These are phyloP conservation scores for Pelargonium myrrhifolium DNA, from an alignment of 441 rosid genomes.

Conservation along the genomic window DNA sequence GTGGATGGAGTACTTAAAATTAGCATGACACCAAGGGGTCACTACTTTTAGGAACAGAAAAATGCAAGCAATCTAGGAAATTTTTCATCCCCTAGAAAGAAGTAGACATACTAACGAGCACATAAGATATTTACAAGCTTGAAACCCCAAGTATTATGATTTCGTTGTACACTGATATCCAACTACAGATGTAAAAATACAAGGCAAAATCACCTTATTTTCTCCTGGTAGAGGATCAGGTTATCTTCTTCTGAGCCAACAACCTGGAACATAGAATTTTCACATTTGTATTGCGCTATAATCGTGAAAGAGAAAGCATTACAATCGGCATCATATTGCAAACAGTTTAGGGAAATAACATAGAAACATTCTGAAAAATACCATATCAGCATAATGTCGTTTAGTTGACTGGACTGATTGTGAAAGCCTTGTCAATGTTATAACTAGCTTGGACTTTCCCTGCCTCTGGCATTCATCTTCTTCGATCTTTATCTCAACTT, in stretches of 20 bases:
- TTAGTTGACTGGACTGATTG: slow-evolving; percentile 49
- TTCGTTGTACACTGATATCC: slow-evolving; percentile 5
- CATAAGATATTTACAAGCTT: no score
- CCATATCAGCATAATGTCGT: slow-evolving; percentile 92
- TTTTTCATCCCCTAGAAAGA: not conserved
- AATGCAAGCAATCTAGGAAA: not conserved
- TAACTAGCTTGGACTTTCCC: slow-evolving; percentile 47
- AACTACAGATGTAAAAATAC: slow-evolving; percentile 12
- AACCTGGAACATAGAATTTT: slow-evolving; percentile 44
- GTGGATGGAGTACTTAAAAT: slow-evolving; percentile 14
- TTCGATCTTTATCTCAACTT: slow-evolving; percentile 55
- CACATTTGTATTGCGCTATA: slow-evolving; percentile 11
- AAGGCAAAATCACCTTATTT: slow-evolving; percentile 58
- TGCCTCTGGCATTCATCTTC: slow-evolving; percentile 53
- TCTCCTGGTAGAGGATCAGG: slow-evolving; percentile 74
- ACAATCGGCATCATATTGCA: not conserved
- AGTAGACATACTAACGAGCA: slow-evolving; percentile 14
- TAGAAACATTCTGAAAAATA: slow-evolving; percentile 18
- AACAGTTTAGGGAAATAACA: slow-evolving; percentile 6
- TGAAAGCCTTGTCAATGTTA: slow-evolving; percentile 71
- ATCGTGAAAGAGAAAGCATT: not conserved
- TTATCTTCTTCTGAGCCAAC: slow-evolving; percentile 90
- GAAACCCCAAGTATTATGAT: no score
- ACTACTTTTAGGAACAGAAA: slow-evolving; percentile 1
- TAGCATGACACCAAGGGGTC: slow-evolving; percentile 20